A percentile compares a stretch with the other conserved stretches of the same genome.
phyloP scores from a whole-genome alignment of 129 eudicot species.

The Apium graveolens region DNA sequence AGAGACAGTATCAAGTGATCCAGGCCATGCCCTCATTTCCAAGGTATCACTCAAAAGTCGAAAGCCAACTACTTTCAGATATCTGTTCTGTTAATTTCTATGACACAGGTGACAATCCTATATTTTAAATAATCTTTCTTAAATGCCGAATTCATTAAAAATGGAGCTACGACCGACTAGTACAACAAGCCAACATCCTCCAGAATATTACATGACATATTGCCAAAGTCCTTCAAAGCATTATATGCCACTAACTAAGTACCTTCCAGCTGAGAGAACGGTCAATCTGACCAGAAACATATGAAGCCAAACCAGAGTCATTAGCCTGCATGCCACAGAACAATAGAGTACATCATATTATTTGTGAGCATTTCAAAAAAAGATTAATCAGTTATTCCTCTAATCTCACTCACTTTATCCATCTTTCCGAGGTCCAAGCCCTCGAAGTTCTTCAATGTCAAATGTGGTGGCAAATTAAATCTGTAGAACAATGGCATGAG shows the following conservation, averaged over 20 bases:
- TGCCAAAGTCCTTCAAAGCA: background rate
- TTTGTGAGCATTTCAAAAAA: background rate
- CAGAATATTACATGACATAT: background rate
- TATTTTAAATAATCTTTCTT: background rate
- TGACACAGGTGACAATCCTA: background rate
- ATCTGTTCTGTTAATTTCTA: background rate
- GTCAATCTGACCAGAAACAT: constrained; percentile 95
- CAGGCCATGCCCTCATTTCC: background rate
- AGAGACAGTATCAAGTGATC: background rate
- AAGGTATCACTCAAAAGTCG: background rate
- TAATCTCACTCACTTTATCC: constrained; percentile 62
- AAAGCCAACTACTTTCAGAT: background rate
- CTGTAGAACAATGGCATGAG: constrained; percentile 24
- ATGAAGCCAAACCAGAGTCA: constrained; percentile 90
- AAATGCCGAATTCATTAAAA: background rate
- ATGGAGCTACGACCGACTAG: background rate
- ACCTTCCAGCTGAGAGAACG: constrained; percentile 98
- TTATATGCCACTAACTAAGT: background rate
- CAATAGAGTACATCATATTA: background rate
- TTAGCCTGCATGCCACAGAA: constrained; percentile 41
- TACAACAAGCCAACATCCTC: background rate
- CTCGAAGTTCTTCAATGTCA: constrained; percentile 92
- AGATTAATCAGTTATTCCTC: background rate
- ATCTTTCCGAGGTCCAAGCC: constrained; percentile 91
- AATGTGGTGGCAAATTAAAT: constrained; percentile 67